Evolutionary conservation across 495 filamentous ascomycete species (phyloP), one percentile per base, ranked within the genome.

Genomic region (Pyronema domesticum): DNA sequence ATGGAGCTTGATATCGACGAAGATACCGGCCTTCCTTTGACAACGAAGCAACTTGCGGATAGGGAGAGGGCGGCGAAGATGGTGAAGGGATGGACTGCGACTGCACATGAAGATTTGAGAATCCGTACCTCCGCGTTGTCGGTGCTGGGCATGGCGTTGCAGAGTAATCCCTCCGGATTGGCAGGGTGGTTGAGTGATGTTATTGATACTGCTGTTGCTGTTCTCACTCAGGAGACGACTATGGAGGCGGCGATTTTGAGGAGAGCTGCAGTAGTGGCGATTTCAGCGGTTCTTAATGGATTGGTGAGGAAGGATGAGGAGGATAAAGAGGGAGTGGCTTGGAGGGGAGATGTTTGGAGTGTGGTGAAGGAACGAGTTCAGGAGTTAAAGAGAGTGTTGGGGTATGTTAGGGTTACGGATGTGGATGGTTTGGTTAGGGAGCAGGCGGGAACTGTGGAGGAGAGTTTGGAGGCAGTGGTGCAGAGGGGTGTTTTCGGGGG

Each of bases 111-210:
- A 59, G 86, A 94, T 60, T 70, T 89, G 1, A 74, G 87, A 11
- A 73, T 88, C 37, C 78, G 87, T 6, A 74, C 85, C 7, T 91
- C 85, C 0, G 85, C 86, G 3, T 67, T 94, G 0, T 83, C 82
- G 5, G 76, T 94, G 14, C 71, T 91, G 15, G 77, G 77, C 0
- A 71, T 70, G 0, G 77, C 77, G 0, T 69, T 88, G 1, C 81
- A 87, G 64, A 78, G 76, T 0, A 82, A 85, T 54, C 68, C 85
- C 7, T 65, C 69, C 0, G 80, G 79, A 0, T 64, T 91, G 1
- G 63, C 77, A 1, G 54, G 60, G 0, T 62, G 79, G 3, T 66
- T 83, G 7, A 71, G 76, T 1, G 71, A 72, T 1, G 76, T 76
- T 3, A 69, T 93, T 7, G 84, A 89, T 42, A 69, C 86, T 11